Evolutionary conservation across 2,329 filamentous ascomycete genomes (phyloP), one percentile per base, ranked within the genome.

Genomic region (Verticillium longisporum): DNA sequence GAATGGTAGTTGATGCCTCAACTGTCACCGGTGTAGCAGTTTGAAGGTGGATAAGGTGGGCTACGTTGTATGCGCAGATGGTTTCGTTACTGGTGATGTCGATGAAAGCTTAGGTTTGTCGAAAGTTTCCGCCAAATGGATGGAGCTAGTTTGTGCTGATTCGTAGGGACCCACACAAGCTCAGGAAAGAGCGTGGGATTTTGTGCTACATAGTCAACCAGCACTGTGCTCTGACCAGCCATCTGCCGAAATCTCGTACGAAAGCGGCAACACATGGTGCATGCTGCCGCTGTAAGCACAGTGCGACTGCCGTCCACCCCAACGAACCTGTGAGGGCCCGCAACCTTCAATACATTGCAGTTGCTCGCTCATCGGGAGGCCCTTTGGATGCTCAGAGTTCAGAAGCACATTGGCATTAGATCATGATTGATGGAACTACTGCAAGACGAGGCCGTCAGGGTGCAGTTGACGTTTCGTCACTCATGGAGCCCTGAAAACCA

Each of bases 221-320:
- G 18, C 45, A 50, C 45, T 50, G 45, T 50, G 18, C 11, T 50
- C 5, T 7, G n/a, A 10, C 13, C 45, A 26, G 45, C 13, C 11
- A 1, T 11, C 45, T 26, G 45, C 18, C 13, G 7, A 21, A 21
- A 5, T 26, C 2, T 26, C 45, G 9, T 9, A 7, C 21, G 11
- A 21, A 11, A 26, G 0, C 1, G 1, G 7, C 18, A 5, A 7
- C n/a, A 4, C n/a, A 4, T 18, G 3, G 45, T 7, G n/a, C 5
- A 2, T 4, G n/a, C 2, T 1, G 18, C 21, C 7, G 18, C 45
- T 13, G 3, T 1, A 1, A 0, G 7, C 18, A 50, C 45, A 50
- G 45, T 50, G 45, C 45, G 18, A 7, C 0, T 6, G 1, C 4
- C 18, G 15, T n/a, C 18, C 38, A 45, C 15, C 3, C 7, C n/a